Evolutionary conservation across 306 rosid genomes (phyloP), one percentile per base, ranked within the genome.

Genomic region (Corylus americana): DNA sequence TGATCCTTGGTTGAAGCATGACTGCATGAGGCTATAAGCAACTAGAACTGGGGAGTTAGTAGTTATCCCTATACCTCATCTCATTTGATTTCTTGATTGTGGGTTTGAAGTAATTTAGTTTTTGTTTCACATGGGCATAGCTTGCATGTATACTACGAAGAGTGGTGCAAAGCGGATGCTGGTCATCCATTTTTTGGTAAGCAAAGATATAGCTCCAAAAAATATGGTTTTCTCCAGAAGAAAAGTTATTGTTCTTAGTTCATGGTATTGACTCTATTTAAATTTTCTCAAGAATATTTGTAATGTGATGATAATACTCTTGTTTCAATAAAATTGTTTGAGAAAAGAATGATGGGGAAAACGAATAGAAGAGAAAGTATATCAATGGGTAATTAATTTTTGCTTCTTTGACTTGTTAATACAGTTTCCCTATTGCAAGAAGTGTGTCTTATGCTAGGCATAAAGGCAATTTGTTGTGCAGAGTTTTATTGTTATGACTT

Each of bases 151-250:
- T 22, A 22, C 25, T 22, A 22, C 25, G 25, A 22, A 22, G 25
- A 22, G 25, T 22, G 25, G 25, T 22, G 25, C 25, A 22, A 22
- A 22, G 25, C 91, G 7, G 92, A 89, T 76, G 83, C 97, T 35
- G 97, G 96, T 27, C 97, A 92, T 83, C 98, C 98, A 27, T 92
- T 94, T 83, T 94, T 94, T 94, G 98, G 98, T 94, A 78, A 83
- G 89, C 58, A 72, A 49, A 16, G 4, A 48, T 61, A 75, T 18
- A 18, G 29, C 27, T 42, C 25, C 50, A n/a, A 67, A n/a, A 39
- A 31, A 14, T 22, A 4, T 5, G 11, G 10, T 0, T 25, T 54
- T 29, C 55, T 12, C 70, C 50, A 13, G 39, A 9, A 10, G 10
- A 22, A n/a, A 45, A 48, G 31, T 45, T 70, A 45, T 70, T 73